Evolutionary conservation across 2,329 filamentous ascomycete genomes (phyloP).

Genomic region (Ascochyta koolunga): DNA sequence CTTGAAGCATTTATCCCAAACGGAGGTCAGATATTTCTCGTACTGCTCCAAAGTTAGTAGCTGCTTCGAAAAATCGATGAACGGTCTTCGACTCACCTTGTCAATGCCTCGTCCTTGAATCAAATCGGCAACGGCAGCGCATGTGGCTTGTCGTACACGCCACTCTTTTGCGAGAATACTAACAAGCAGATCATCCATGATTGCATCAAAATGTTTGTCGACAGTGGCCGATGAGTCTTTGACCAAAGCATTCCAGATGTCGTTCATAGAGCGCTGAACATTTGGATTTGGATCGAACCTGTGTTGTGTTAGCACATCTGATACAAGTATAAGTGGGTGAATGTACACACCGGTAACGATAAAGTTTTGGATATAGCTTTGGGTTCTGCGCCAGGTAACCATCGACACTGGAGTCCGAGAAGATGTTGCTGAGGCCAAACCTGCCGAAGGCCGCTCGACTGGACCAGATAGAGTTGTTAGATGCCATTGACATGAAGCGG

Average conservation of each 20-base stretch:
- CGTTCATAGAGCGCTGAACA: conserved; percentile 93
- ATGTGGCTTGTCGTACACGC: conserved; percentile 91
- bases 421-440: conserved; percentile 88
- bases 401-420: conserved; percentile 78
- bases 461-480: conserved; percentile 95
- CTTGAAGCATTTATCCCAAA: conserved; percentile 86
- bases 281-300: conserved; percentile 90
- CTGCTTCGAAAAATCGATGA: not conserved
- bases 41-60: conserved; percentile 59
- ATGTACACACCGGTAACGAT: conserved; percentile 70
- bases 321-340: not conserved
- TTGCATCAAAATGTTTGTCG: conserved; percentile 82
- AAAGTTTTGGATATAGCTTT: conserved; percentile 94
- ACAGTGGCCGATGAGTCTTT: conserved; percentile 82
- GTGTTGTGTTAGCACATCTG: conserved; percentile 20
- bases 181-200: conserved; percentile 84
- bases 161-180: conserved; percentile 91
- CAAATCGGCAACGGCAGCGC: conserved; percentile 85
- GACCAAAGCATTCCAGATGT: conserved; percentile 96
- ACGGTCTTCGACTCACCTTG: conserved; percentile 36
- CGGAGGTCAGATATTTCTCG: conserved; percentile 80
- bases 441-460: conserved; percentile 95
- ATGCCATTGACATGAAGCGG: conserved; percentile 96
- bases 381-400: conserved; percentile 79
- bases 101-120: conserved; percentile 74